Evolutionary conservation across 257 asterid genomes (phyloP), one percentile per base, ranked within the genome.

Genomic region (Penstemon davidsonii): DNA sequence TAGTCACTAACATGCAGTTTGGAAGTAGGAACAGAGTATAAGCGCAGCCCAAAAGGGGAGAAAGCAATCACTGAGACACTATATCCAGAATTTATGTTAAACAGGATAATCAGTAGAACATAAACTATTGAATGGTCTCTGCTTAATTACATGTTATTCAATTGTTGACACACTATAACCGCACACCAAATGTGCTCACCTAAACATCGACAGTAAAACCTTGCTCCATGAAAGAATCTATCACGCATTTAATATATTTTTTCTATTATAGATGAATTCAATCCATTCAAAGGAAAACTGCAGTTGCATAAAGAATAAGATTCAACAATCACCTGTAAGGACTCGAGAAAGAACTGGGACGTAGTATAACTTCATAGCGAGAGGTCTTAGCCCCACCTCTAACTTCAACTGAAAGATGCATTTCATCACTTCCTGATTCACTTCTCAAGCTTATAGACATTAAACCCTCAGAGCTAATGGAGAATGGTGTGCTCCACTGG

Each of bases 311-410:
- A 67, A 54, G 50, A 56, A 74, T 11, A 55, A 38, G 57, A 62
- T 47, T 67, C 62, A 57, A 69, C 60, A 69, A 76, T 71, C 70
- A 93, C 99, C 99, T 94, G 95, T 87, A 94, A 78, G 99, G 97
- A 77, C 96, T 91, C 40, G 99, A 79, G 69, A 84, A 83, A 43
- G 92, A 84, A 73, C 67, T 72, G 49, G 96, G 97, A 25, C 97
- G 96, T 80, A 94, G 77, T 76, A 94, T 80, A 67, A 88, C 91
- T 80, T 94, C 97, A 77, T 79, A 83, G 75, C 82, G 87, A 11
- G 95, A 91, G 60, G 81, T 79, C 83, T 87, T 87, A 43, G 93
- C 82, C 66, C 96, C 97, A 58, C 96, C 92, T 80, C 96, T 84
- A 65, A 94, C 96, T 86, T 85, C 94, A 73, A 88, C 78, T 76